Evolutionary conservation across 495 filamentous ascomycete species (phyloP), one percentile per base, ranked within the genome.

Genomic region (Chlorociboria aeruginascens): DNA sequence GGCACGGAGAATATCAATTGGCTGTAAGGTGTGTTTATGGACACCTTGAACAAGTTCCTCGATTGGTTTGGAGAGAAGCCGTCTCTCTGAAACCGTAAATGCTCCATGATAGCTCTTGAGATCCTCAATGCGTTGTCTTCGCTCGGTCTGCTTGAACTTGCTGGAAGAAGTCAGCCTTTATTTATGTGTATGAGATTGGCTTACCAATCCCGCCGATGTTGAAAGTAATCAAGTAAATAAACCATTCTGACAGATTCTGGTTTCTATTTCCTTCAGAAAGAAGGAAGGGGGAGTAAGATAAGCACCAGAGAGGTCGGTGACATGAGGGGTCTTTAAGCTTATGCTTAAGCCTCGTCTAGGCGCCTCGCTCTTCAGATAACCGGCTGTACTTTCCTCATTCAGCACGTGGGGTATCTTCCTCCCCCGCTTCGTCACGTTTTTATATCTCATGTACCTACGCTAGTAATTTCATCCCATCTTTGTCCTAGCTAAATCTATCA

Each of bases 1-100:
- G n/a, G 88, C 79, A 46, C 69, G 79, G 11, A 98, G 79, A 29
- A 98, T 75, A 48, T 89, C 80, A 28, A 83, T 63, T 0, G 88
- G 79, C 3, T 76, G 67, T 36, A 80, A 63, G n/a, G 69, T 63
- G 17, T 77, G 69, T 8, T 76, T 69, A 30, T 93, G 86, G 12
- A 98, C 82, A 65, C 81, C 77, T 38, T 79, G 63, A 3, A 95
- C 88, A 14, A 96, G 74, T 42, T 82, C 66, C 36, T 82, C 75
- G 51, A 96, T 89, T 17, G 86, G 78, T 48, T 79, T 80, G 30
- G 79, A 68, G 43, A 96, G 71, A 40, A 86, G 81, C 0, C 67
- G 59, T 16, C 72, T 71, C 43, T 96, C 87, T 9, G 64, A 29
- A 1, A 62, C 30, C 1, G 77, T 76, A 47, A 93, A 71, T 9